phyloP scores from a whole-genome alignment of 352 stramenopile species.

The Globisporangium radiosum region DNA sequence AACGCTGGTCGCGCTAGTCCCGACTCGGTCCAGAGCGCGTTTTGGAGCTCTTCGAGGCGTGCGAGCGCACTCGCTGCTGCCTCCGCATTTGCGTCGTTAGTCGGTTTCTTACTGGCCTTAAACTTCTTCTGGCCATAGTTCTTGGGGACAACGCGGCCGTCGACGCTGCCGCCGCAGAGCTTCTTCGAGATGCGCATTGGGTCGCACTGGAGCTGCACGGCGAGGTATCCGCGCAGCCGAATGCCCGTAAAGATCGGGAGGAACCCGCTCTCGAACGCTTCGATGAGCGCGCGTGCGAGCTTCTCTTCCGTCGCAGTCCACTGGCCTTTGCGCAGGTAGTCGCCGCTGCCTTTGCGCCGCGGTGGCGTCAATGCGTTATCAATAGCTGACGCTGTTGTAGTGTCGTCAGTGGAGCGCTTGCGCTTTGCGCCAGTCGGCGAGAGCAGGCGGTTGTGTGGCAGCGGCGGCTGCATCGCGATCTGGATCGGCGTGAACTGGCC shows the following conservation, averaged over 20 bases:
- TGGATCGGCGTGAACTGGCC: no score
- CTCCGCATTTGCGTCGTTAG: slow-evolving; percentile 3
- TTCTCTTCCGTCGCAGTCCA: slow-evolving; percentile 66
- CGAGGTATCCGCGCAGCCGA: slow-evolving; percentile 63
- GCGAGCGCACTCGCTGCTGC: slow-evolving; percentile 31
- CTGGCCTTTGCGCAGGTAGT: slow-evolving; percentile 68
- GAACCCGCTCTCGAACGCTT: slow-evolving; percentile 67
- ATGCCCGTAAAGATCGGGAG: slow-evolving; percentile 71
- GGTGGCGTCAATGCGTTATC: not conserved
- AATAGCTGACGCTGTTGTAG: no score
- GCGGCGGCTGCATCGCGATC: no score
- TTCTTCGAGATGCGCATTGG: slow-evolving; percentile 84
- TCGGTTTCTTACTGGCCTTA: slow-evolving; percentile 37
- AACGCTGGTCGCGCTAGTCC: slow-evolving; percentile 38
- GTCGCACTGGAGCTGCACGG: slow-evolving; percentile 70
- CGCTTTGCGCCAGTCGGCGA: no score
- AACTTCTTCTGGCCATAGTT: slow-evolving; percentile 83
- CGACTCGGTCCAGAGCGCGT: slow-evolving; percentile 51
- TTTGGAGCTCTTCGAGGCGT: slow-evolving; percentile 43
- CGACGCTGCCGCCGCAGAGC: slow-evolving; percentile 58
- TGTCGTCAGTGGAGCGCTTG: no score
- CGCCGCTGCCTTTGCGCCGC: slow-evolving; percentile 51
- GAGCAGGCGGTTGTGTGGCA: no score
- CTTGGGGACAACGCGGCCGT: slow-evolving; percentile 61
- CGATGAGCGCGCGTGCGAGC: slow-evolving; percentile 50